Evolutionary conservation across 2,329 filamentous ascomycete genomes (phyloP).

Genomic region (Verticillium isaacii): DNA sequence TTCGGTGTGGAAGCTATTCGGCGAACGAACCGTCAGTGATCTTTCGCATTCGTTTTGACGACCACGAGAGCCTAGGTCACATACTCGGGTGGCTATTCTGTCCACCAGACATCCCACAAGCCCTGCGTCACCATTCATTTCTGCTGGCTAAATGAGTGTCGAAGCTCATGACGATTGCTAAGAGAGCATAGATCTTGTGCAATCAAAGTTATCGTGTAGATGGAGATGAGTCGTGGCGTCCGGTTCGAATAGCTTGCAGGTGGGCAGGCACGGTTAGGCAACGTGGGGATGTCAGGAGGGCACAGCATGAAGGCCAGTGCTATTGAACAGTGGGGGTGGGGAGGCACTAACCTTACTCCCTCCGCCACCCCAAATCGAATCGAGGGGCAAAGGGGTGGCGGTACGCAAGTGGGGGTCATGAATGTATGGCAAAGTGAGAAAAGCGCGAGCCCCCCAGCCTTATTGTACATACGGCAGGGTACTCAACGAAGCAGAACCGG

Average conservation of each 20-base stretch:
- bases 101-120: constrained; percentile 59
- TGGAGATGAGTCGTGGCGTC: background rate
- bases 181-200: background rate
- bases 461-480: too few relatives aligned
- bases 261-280: background rate
- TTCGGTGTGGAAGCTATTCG: constrained; percentile 56
- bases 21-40: constrained; percentile 1
- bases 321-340: background rate
- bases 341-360: background rate
- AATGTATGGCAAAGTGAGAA: too few relatives aligned
- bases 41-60: background rate
- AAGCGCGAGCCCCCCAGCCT: too few relatives aligned
- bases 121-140: constrained; percentile 55
- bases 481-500: too few relatives aligned
- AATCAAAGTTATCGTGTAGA: background rate
- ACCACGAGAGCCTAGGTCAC: constrained; percentile 6
- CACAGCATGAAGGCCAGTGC: background rate
- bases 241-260: background rate
- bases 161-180: constrained; percentile 6
- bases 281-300: too few relatives aligned
- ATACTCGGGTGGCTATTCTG: constrained; percentile 57
- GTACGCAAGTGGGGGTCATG: too few relatives aligned
- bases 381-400: too few relatives aligned
- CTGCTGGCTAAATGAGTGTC: constrained; percentile 2
- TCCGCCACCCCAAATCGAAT: background rate